These are phyloP conservation scores for Colletotrichum lentis DNA, from an alignment of 2,329 filamentous ascomycete genomes.

Conservation along the genomic window DNA sequence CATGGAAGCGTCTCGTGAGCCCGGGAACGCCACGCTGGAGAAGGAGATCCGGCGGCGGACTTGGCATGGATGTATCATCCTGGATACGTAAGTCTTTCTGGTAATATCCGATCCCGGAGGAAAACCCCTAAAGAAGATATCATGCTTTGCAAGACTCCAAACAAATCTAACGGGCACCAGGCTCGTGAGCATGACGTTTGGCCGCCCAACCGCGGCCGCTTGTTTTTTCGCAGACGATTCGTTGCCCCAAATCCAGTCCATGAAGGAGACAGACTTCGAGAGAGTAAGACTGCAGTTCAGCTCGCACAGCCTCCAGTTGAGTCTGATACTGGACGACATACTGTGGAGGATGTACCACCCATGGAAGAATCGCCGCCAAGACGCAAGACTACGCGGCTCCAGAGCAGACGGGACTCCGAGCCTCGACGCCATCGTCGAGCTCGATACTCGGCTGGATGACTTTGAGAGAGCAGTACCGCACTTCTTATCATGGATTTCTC, in stretches of 20 bases:
- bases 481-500: background rate
- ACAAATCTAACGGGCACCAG: background rate
- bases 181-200: conserved; percentile 15
- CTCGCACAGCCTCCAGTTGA: conserved; percentile 38
- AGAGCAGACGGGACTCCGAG: background rate
- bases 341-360: conserved; percentile 47
- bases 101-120: rapidly evolving
- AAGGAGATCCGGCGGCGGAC: conserved; percentile 48
- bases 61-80: conserved; percentile 52
- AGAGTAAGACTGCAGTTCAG: conserved; percentile 33
- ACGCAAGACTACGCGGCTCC: background rate
- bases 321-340: conserved; percentile 42
- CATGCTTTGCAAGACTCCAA: too few relatives aligned
- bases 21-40: conserved; percentile 43
- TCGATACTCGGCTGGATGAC: background rate
- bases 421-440: conserved; percentile 12
- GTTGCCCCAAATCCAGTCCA: background rate
- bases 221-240: background rate
- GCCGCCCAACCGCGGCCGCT: conserved; percentile 3
- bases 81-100: conserved; percentile 47
- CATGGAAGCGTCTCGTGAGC: conserved; percentile 39
- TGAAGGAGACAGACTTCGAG: background rate
- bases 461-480: background rate
- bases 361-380: background rate
- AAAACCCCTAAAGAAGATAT: background rate